These are phyloP conservation scores for Nitzschia inconspicua DNA, from an alignment of 108 stramenopile species.

Conservation along the genomic window DNA sequence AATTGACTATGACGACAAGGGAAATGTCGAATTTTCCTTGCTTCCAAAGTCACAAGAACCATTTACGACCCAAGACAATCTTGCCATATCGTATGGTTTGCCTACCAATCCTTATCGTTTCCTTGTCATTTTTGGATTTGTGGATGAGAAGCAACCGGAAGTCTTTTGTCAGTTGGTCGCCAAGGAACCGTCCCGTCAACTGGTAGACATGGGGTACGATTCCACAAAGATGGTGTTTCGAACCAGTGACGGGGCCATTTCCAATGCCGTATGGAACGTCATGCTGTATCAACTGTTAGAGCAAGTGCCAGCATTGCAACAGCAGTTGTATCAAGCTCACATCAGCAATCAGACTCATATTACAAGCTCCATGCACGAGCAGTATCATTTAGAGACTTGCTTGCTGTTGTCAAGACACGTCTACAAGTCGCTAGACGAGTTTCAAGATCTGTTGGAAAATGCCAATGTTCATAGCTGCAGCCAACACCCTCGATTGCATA, in stretches of 20 bases:
- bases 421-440: constrained; percentile 34
- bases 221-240: constrained; percentile 23
- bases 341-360: too few species aligned
- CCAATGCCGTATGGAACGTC: constrained; percentile 24
- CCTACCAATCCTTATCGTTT: constrained; percentile 33
- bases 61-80: background rate
- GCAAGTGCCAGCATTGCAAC: constrained; percentile 24
- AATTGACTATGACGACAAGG: constrained; percentile 2
- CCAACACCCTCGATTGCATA: too few species aligned
- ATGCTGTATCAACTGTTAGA: constrained; percentile 24
- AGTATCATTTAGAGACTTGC: constrained; percentile 44
- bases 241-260: constrained; percentile 19
- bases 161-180: constrained; percentile 20
- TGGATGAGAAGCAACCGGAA: constrained; percentile 15
- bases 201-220: constrained; percentile 26
- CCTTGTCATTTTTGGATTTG: constrained; percentile 36
- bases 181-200: constrained; percentile 22
- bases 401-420: constrained; percentile 52
- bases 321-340: constrained; percentile 55
- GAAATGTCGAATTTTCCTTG: constrained; percentile 25
- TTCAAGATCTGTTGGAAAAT: constrained; percentile 33
- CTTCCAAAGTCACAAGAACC: constrained; percentile 1
- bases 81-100: constrained; percentile 30
- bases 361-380: too few species aligned
- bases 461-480: too few species aligned